phyloP scores from a whole-genome alignment of 139 green algal genomes.

The Spirogloea muscicola region DNA sequence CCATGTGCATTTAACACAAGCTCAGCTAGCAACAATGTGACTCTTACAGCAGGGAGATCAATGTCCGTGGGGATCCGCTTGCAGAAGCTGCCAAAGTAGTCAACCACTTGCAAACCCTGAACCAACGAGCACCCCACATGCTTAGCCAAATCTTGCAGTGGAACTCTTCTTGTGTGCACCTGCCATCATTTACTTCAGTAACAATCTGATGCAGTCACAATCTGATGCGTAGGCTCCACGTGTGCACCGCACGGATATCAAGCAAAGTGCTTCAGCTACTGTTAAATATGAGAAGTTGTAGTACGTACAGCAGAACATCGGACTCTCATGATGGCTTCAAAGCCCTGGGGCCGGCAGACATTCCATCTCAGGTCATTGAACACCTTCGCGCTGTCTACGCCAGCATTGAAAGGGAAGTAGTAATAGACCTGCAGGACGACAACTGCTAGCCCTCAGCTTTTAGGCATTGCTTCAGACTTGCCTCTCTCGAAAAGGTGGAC shows the following conservation, averaged over 20 bases:
- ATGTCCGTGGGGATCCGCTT: conserved; percentile 86
- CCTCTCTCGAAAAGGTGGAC: neutral
- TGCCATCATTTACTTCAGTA: too few relatives aligned
- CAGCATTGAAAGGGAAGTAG: conserved; percentile 77
- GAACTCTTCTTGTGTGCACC: too few relatives aligned
- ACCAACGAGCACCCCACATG: neutral
- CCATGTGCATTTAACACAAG: too few relatives aligned
- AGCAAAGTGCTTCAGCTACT: neutral
- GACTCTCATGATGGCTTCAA: conserved; percentile 98
- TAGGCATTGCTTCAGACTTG: neutral
- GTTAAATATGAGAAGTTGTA: neutral
- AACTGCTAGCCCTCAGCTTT: neutral
- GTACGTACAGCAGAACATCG: conserved; percentile 34
- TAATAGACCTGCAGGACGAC: conserved; percentile 46
- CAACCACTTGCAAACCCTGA: conserved; percentile 72
- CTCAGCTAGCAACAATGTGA: too few relatives aligned
- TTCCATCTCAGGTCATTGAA: conserved; percentile 76
- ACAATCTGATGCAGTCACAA: too few relatives aligned
- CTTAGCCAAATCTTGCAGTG: too few relatives aligned
- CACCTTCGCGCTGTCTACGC: conserved; percentile 71
- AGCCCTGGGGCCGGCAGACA: conserved; percentile 73
- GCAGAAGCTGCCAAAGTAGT: conserved; percentile 90
- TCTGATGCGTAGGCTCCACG: too few relatives aligned
- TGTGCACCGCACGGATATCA: neutral
- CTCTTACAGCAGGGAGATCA: conserved; percentile 75